A percentile compares a stretch with the other conserved stretches of the same genome.
These are phyloP conservation scores for Vitis labrusca DNA, from an alignment of 164 flowering plant species.

Conservation along the genomic window DNA sequence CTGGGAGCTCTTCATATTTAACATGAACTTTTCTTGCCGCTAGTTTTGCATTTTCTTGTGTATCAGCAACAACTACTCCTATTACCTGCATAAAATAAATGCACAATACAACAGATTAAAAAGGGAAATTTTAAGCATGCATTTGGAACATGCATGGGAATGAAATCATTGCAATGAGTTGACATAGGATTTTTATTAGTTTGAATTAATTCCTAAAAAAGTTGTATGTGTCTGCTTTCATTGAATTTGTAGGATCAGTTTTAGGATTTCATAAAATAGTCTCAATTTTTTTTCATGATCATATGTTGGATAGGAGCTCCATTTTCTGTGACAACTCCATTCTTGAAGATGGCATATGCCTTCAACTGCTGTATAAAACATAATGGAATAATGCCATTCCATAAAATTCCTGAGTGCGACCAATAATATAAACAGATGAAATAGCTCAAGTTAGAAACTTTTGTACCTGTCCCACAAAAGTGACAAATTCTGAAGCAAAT, in stretches of 20 bases:
- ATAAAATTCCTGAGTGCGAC: background rate
- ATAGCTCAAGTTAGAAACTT: background rate
- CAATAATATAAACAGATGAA: background rate
- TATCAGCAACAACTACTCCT: slow-evolving; percentile 93
- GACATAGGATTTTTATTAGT: background rate
- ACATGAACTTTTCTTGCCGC: slow-evolving; percentile 76
- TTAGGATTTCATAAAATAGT: background rate
- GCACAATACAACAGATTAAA: background rate
- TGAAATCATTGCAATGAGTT: background rate
- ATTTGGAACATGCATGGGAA: background rate
- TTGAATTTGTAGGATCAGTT: background rate
- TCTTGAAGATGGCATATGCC: background rate
- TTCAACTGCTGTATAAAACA: background rate
- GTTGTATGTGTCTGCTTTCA: background rate
- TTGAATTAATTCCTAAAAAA: background rate
- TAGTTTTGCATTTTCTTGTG: slow-evolving; percentile 84
- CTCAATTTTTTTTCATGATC: background rate
- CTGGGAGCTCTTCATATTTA: slow-evolving; percentile 86
- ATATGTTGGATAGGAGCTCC: background rate
- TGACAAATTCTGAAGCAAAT: slow-evolving; percentile 78
- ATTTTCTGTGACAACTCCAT: background rate
- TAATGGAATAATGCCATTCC: background rate
- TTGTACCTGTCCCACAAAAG: slow-evolving; percentile 94
- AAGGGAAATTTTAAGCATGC: background rate
- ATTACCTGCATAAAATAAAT: slow-evolving; percentile 52